phyloP scores from a whole-genome alignment of 192 early-diverging fungal genomes.

The Podila horticola region DNA sequence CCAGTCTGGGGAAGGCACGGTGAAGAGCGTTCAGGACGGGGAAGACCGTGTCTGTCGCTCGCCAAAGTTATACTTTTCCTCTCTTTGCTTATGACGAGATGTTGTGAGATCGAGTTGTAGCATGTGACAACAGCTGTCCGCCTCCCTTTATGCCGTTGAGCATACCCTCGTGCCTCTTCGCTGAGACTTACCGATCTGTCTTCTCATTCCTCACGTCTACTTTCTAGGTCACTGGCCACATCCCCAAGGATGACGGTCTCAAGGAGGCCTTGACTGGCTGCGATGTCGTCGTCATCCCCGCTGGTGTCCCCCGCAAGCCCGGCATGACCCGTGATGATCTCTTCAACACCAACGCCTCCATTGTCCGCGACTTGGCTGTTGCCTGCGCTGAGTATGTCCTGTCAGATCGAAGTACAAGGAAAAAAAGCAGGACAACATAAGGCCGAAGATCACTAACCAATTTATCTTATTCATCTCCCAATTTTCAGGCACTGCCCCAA shows the following conservation, averaged over 20 bases:
- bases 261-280: conserved; percentile 43
- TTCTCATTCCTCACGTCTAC: not conserved
- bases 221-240: conserved; percentile 46
- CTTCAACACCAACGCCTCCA: conserved; percentile 96
- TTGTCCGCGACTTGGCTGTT: conserved; percentile 82
- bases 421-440: no score
- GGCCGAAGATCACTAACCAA: not conserved
- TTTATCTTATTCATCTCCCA: not conserved
- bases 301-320: conserved; percentile 95
- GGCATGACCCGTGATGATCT: conserved; percentile 97
- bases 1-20: conserved; percentile 74
- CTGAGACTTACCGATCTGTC: not conserved
- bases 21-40: conserved; percentile 29
- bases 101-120: not conserved
- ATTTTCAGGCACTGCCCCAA: conserved; percentile 79
- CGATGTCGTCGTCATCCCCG: conserved; percentile 86
- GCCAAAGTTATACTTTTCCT: not conserved
- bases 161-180: not conserved
- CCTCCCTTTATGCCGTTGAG: not conserved
- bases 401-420: not conserved
- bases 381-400: conserved; percentile 71
- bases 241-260: conserved; percentile 46
- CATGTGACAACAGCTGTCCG: no score
- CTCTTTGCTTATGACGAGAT: not conserved
- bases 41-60: not conserved